Base-by-base conservation (phyloP, 768 basidiomycete genomes). In the Termitomyces sp. region DNA sequence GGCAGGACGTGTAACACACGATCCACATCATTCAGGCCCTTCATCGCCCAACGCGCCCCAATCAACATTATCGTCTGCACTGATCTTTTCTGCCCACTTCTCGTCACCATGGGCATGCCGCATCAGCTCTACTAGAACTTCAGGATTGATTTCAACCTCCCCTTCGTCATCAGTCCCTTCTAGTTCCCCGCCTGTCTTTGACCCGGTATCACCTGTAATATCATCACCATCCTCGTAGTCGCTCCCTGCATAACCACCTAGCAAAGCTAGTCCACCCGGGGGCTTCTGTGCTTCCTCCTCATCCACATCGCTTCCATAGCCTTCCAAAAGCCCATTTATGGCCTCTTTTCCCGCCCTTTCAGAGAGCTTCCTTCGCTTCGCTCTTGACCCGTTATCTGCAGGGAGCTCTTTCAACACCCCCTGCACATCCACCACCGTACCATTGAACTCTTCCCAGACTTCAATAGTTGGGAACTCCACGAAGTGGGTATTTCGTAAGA, bases 401-500 rank as follows among this genome's bases (percentile, higher is more conserved):
- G 64, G 63, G 29, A 49, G 37, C 45, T 75, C 74, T 45, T 66
- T 70, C 36, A 81, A 64, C 5, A 72, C 61, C 2, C 85, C 85
- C 48, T 76, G 68, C 44, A 76, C 75, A 57, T 88, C 81, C 16
- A 88, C 74, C n/a, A 91, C 64, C 9, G 74, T 74, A 7, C 84
- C 87, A 8, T 69, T 71, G 69, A 92, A 94, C 31, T 84, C 81
- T 48, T 87, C 82, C 77, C 86, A 87, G 6, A 95, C 70, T 55
- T 93, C 87, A 46, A 96, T 83, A 1, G 85, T 86, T 7, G 94
- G 94, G 65, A 83, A 96, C 69, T 96, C 94, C 33, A 89, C 79
- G 69, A 94, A 93, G 29, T 82, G 75, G 44, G 82, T 88, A 51
- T 83, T 72, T 36, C 74, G 76, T 46, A 96, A 73, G 8, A 79